Percentiles rank a stretch among this genome's conserved stretches.
Evolutionary conservation across 176 grass and related monocot genomes (phyloP).

Genomic region (Dendrocalamus sinicus): DNA sequence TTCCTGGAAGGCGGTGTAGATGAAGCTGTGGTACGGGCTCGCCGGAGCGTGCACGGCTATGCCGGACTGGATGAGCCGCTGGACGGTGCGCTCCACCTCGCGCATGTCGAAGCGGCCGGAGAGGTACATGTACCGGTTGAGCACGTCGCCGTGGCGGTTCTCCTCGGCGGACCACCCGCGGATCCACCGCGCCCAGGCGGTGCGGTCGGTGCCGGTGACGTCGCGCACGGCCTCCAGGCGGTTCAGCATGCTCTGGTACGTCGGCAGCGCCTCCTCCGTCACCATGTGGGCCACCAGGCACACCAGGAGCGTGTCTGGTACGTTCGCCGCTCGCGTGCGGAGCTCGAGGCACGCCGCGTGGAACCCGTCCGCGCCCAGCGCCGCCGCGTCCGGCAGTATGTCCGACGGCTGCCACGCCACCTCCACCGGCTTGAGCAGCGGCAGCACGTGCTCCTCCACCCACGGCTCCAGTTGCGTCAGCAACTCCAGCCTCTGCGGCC

Average conservation of each 20-base stretch:
- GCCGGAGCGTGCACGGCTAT: conserved; percentile 38
- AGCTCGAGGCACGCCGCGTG: conserved; percentile 50
- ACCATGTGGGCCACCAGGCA: conserved; percentile 71
- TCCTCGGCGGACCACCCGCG: conserved; percentile 78
- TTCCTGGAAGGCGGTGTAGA: conserved; percentile 81
- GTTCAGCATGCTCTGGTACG: conserved; percentile 57
- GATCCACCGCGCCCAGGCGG: conserved; percentile 75
- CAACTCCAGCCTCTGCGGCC: conserved; percentile 60
- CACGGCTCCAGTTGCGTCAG: conserved; percentile 63
- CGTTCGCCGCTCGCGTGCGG: conserved; percentile 38
- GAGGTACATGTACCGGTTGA: conserved; percentile 69
- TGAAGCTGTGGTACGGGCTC: conserved; percentile 65
- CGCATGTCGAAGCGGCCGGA: conserved; percentile 77
- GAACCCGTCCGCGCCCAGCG: conserved; percentile 54
- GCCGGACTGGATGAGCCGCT: conserved; percentile 69
- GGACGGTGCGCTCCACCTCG: conserved; percentile 73
- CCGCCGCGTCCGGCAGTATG: conserved; percentile 60
- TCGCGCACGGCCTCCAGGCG: conserved; percentile 46
- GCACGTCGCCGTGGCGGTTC: conserved; percentile 81
- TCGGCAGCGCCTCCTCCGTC: conserved; percentile 82
- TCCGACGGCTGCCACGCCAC: conserved; percentile 72
- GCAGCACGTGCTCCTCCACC: conserved; percentile 53
- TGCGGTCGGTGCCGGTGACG: conserved; percentile 58
- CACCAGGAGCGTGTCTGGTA: conserved; percentile 63
- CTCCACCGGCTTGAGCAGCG: conserved; percentile 69